Evolutionary conservation across 2,329 filamentous ascomycete species (phyloP), one percentile per base, ranked within the genome.

Genomic region (Acrocalymma vagum): DNA sequence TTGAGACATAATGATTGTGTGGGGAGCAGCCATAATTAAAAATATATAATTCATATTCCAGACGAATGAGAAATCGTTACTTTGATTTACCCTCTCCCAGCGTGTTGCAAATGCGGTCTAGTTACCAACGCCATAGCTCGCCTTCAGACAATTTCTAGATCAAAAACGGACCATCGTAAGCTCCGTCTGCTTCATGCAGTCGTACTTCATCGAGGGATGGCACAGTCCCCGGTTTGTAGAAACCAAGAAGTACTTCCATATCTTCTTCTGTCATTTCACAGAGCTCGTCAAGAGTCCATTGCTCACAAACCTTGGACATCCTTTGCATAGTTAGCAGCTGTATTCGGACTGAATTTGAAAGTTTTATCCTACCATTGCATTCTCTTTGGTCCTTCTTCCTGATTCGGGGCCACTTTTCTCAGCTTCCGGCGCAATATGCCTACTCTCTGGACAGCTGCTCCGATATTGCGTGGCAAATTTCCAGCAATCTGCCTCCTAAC

Each of bases 271-370:
- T 83, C 79, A 97, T 84, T 22, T 82, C 81, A 54, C 90, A 92
- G 55, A 97, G 81, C 48, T 96, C 88, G 47, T 95, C 86, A 67
- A 95, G 83, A 37, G 80, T 85, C 78, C 93, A 96, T 23, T 84
- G 79, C 57, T 96, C 90, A 73, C 92, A 96, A 23, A 97, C 89
- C 51, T 83, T 86, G 31, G 85, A 90, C 88, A 97, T 97, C 91
- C 88, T 90, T 50, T 14, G 27, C 6, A 10, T 9, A 11, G 60
- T 76, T 41, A 74, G 66, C 32, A 26, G n/a, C 3, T 10, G 11
- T n/a, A 10, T 9, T 9, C 11, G 13, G 8, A 6, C n/a, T 3
- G 9, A 10, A 24, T 26, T 9, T 9, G n/a, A 29, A 21, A 18
- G 11, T 17, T 10, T 6, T 7, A 15, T 35, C 50, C 24, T 65